phyloP scores from a whole-genome alignment of 1,139 yeast genomes.

The Wickerhamomyces sp. region DNA sequence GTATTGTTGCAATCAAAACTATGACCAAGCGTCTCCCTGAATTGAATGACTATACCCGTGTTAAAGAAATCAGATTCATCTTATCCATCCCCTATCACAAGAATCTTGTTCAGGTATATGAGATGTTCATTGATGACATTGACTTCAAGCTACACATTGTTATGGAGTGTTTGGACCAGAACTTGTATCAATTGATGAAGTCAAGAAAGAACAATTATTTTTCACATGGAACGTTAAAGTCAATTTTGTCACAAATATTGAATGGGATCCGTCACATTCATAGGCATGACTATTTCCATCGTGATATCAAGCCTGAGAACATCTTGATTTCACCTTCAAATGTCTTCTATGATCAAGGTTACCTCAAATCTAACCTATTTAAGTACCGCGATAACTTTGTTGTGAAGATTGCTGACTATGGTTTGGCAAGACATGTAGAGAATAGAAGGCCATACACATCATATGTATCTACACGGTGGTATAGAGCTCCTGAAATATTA shows the following conservation, averaged over 20 bases:
- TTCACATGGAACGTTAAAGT: slow-evolving; percentile 52
- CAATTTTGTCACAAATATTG: slow-evolving; percentile 66
- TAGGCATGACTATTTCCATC: slow-evolving; percentile 65
- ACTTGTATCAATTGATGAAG: slow-evolving; percentile 67
- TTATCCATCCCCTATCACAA: slow-evolving; percentile 66
- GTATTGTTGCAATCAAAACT: slow-evolving; percentile 79
- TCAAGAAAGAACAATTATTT: slow-evolving; percentile 47
- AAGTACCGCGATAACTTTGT: slow-evolving; percentile 43
- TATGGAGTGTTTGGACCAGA: slow-evolving; percentile 87
- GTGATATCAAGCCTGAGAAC: slow-evolving; percentile 93
- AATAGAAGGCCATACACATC: slow-evolving; percentile 59
- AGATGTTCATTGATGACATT: slow-evolving; percentile 65
- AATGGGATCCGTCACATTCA: slow-evolving; percentile 83
- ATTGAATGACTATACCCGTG: slow-evolving; percentile 52
- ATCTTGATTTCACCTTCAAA: slow-evolving; percentile 61
- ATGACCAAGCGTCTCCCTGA: slow-evolving; percentile 52
- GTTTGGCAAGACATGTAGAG: slow-evolving; percentile 66
- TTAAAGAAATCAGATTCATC: slow-evolving; percentile 75
- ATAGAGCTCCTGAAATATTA: slow-evolving; percentile 88
- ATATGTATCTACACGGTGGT: slow-evolving; percentile 95
- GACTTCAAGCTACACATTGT: slow-evolving; percentile 65
- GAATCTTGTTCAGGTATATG: slow-evolving; percentile 67
- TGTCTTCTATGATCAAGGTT: slow-evolving; percentile 50
- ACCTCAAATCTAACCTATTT: slow-evolving; percentile 38
- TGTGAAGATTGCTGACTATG: slow-evolving; percentile 87